phyloP scores from a whole-genome alignment of 306 rosid genomes.

The Fagus sylvatica region DNA sequence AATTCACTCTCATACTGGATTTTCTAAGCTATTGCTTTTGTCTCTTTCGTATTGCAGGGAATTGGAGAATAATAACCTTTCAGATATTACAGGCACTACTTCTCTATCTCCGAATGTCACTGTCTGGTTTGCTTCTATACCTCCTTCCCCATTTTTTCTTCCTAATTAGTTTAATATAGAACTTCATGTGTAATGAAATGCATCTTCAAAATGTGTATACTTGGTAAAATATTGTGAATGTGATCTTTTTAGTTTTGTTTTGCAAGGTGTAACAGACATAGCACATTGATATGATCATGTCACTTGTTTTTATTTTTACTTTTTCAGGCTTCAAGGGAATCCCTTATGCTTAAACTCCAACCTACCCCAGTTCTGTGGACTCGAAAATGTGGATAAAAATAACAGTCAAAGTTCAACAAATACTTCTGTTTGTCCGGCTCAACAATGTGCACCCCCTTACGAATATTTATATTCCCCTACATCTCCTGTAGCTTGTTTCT shows the following conservation, averaged over 20 bases:
- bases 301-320: slow-evolving; percentile 11
- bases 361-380: slow-evolving; percentile 50
- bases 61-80: slow-evolving; percentile 63
- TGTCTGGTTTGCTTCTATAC: slow-evolving; percentile 60
- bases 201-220: neutral
- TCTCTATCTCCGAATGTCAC: slow-evolving; percentile 66
- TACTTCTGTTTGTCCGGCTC: slow-evolving; percentile 34
- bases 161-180: slow-evolving; percentile 11
- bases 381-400: slow-evolving; percentile 31
- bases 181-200: neutral
- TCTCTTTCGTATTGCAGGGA: slow-evolving; percentile 60
- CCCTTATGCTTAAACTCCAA: slow-evolving; percentile 59
- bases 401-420: slow-evolving; percentile 20
- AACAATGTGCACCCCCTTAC: slow-evolving; percentile 62
- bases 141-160: slow-evolving; percentile 20
- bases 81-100: slow-evolving; percentile 51
- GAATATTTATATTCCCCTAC: slow-evolving; percentile 50
- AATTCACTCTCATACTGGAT: neutral
- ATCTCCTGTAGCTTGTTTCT: slow-evolving; percentile 47
- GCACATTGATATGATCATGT: neutral
- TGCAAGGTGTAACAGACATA: neutral
- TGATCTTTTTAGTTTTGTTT: neutral
- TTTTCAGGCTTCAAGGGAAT: slow-evolving; percentile 88
- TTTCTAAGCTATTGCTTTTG: slow-evolving; percentile 23
- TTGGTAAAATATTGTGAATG: neutral